Base-by-base conservation (phyloP, 139 green algal genomes). In the Coelastrella sp. region DNA sequence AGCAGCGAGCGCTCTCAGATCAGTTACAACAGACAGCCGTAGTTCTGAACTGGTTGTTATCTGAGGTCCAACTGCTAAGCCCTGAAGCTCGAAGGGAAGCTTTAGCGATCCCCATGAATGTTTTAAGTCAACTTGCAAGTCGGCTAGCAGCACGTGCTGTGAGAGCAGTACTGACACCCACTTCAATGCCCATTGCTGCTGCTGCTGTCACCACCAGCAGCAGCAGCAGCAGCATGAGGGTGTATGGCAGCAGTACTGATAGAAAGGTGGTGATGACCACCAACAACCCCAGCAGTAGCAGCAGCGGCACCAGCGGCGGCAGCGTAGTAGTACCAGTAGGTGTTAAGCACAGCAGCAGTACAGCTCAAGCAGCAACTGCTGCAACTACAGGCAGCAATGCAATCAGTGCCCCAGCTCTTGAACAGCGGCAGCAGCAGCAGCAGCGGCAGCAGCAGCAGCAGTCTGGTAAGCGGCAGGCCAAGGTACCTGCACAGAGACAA, bases 41-140 rank as follows among this genome's bases (percentile, higher is more conserved):
- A 43, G 81, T 91, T 48, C 81, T 93, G 85, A 69, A 75, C 30
- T 93, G 89, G 89, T 48, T 93, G 19, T n/a, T 75, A 23, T 71
- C 62, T 34, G 90, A 93, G 79, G 79, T 86, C 6, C 50, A 74
- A 41, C 63, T 74, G 48, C 67, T 93, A 57, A 73, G 80, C 30
- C 66, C 79, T 19, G 88, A 86, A 25, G 88, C 84, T 5, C 64
- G 83, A 15, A 34, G 79, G 5, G 90, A 91, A 60, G 88, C 90
- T 19, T 25, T 91, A 13, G 50, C 79, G 35, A 85, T 93, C 23
- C 90, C 90, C 11, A 25, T 90, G 0, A 41, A 69, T 6, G 73
- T 93, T 9, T 66, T 74, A 1, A 43, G 19, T 23, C 92, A 92
- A 77, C 27, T 91, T 9, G 79, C 79, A 0, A 84, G 83, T 25